Evolutionary conservation across 1,284 basidiomycete genomes (phyloP).

Genomic region (Microbotryomycetes sp.): DNA sequence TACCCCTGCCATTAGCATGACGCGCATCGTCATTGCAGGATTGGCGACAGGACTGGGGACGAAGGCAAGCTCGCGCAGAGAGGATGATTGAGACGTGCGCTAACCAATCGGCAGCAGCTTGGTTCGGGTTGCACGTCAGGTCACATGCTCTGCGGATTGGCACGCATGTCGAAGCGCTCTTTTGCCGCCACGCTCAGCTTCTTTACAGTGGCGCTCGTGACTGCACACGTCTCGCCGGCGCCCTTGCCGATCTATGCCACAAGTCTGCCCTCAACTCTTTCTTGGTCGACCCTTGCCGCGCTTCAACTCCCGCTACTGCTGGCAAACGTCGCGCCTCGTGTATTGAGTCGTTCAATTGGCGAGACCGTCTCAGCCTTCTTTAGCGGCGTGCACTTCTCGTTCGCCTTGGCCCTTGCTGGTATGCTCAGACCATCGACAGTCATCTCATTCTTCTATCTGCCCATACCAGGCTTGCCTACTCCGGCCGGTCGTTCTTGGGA

Average conservation of each 20-base stretch:
- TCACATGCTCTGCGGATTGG: slow-evolving; percentile 39
- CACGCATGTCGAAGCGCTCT: slow-evolving; percentile 35
- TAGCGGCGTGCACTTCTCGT: slow-evolving; percentile 36
- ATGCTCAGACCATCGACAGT: slow-evolving; percentile 38
- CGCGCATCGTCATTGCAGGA: slow-evolving; percentile 16
- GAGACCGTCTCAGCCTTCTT: slow-evolving; percentile 29
- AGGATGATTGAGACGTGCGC: neutral
- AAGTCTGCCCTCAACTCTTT: neutral
- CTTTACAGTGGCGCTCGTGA: slow-evolving; percentile 36
- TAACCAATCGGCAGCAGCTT: slow-evolving; percentile 20
- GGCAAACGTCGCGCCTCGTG: slow-evolving; percentile 14
- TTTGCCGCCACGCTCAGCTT: slow-evolving; percentile 36
- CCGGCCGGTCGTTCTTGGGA: slow-evolving; percentile 38
- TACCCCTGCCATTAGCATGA: neutral
- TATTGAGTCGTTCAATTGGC: neutral
- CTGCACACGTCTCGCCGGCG: slow-evolving; percentile 26
- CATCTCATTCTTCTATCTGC: slow-evolving; percentile 32
- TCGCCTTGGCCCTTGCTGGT: slow-evolving; percentile 38
- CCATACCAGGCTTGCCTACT: slow-evolving; percentile 2
- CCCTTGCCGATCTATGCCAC: neutral
- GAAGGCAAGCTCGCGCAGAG: slow-evolving; percentile 25
- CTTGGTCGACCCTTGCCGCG: slow-evolving; percentile 18
- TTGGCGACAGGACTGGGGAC: slow-evolving; percentile 37
- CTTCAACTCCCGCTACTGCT: slow-evolving; percentile 35
- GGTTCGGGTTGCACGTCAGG: slow-evolving; percentile 38